These are phyloP conservation scores for Zymoseptoria pseudotritici DNA, from an alignment of 2,329 filamentous ascomycete species.

Conservation along the genomic window DNA sequence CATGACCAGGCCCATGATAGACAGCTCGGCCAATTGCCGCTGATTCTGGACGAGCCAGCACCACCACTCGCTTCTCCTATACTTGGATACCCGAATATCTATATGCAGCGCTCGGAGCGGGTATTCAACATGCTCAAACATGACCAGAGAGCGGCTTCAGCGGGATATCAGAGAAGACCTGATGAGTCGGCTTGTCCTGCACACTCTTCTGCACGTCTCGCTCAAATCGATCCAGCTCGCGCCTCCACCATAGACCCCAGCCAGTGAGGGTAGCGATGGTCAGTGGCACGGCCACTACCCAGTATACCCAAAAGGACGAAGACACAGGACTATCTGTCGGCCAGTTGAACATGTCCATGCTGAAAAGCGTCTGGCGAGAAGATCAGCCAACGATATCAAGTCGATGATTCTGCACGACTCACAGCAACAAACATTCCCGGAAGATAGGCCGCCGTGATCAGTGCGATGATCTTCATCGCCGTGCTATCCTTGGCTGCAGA, in stretches of 20 bases:
- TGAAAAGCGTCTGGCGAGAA: conserved; percentile 6
- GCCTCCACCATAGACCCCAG: conserved; percentile 13
- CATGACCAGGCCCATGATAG: too few relatives aligned
- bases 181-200: neutral
- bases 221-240: conserved; percentile 7
- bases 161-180: neutral
- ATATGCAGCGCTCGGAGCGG: too few relatives aligned
- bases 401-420: too few relatives aligned
- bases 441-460: conserved; percentile 44
- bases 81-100: too few relatives aligned
- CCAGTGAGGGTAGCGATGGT: conserved; percentile 14
- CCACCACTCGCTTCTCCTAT: too few relatives aligned
- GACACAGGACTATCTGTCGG: conserved; percentile 13
- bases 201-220: conserved; percentile 5
- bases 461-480: conserved; percentile 46
- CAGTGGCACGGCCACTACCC: conserved; percentile 24
- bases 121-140: neutral
- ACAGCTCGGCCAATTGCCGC: too few relatives aligned
- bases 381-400: too few relatives aligned
- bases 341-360: conserved; percentile 15
- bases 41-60: too few relatives aligned
- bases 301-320: conserved; percentile 27
- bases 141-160: neutral
- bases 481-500: conserved; percentile 42
- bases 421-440: conserved; percentile 44